Percentiles rank a stretch among this genome's conserved stretches.
These are phyloP conservation scores for Fusarium napiforme DNA, from an alignment of 2,329 filamentous ascomycete species.

Conservation along the genomic window DNA sequence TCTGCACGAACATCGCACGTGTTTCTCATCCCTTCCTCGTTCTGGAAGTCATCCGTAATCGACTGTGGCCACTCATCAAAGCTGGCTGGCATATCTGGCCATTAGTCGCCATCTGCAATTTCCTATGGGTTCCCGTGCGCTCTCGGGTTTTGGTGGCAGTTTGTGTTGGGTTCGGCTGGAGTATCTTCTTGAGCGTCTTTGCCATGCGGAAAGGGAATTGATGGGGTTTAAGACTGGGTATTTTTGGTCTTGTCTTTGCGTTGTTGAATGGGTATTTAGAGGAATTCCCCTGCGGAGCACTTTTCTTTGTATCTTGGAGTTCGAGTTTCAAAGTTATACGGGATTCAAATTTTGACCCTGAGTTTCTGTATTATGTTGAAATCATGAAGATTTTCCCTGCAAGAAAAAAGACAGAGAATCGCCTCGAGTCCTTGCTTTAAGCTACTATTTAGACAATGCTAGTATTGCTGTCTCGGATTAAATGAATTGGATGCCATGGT, in stretches of 20 bases:
- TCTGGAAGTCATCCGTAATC: conserved; percentile 43
- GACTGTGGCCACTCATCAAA: conserved; percentile 46
- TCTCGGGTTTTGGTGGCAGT: conserved; percentile 51
- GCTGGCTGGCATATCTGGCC: conserved; percentile 54
- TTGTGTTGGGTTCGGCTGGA: conserved; percentile 52
- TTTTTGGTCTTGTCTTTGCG: conserved; percentile 4
- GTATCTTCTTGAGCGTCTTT: conserved; percentile 52
- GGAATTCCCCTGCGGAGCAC: conserved; percentile 6
- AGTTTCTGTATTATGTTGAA: not conserved
- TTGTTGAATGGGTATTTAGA: conserved; percentile 1
- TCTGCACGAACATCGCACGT: conserved; percentile 51
- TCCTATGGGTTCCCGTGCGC: conserved; percentile 51
- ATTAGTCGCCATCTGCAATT: conserved; percentile 50
- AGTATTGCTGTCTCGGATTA: not conserved
- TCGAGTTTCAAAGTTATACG: not conserved
- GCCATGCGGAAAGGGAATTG: conserved; percentile 38
- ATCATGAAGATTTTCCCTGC: not conserved
- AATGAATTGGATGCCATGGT: no score
- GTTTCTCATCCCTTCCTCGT: conserved; percentile 42
- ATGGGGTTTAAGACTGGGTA: not conserved
- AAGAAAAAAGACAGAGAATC: not conserved
- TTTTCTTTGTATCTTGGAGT: conserved; percentile 24
- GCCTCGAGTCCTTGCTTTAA: not conserved
- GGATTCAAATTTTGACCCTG: not conserved
- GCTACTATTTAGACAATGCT: not conserved